Evolutionary conservation across 1,284 basidiomycete genomes (phyloP).

Genomic region (Entoloma clypeatum): DNA sequence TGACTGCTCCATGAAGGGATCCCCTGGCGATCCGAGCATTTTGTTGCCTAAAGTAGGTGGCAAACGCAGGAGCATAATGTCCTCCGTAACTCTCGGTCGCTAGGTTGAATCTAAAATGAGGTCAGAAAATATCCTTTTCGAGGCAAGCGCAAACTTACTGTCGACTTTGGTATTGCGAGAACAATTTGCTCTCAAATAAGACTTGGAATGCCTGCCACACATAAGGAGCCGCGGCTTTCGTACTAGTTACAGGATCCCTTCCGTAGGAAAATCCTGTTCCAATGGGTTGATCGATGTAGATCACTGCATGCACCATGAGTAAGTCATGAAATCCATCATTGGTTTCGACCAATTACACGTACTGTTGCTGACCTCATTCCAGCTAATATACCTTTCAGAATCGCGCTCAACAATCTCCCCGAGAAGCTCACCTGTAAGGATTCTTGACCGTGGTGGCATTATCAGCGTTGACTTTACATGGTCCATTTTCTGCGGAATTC

Average conservation of each 20-base stretch:
- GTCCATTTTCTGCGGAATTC: conserved; percentile 47
- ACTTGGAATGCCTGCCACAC: conserved; percentile 67
- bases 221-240: conserved; percentile 45
- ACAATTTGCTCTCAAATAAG: conserved; percentile 59
- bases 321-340: not conserved
- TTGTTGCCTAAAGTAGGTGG: conserved; percentile 64
- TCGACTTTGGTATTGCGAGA: conserved; percentile 53
- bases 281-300: conserved; percentile 76
- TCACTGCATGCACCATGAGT: conserved; percentile 38
- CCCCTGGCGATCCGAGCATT: conserved; percentile 52
- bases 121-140: not conserved
- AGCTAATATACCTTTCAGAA: conserved; percentile 34
- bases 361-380: conserved; percentile 72
- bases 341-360: conserved; percentile 14
- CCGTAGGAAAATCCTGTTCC: conserved; percentile 67
- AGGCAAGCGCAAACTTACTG: conserved; percentile 37
- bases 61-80: conserved; percentile 63
- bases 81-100: conserved; percentile 67
- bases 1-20: conserved; percentile 41
- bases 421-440: conserved; percentile 43
- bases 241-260: conserved; percentile 51
- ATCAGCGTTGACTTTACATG: conserved; percentile 53
- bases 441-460: conserved; percentile 50
- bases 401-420: not conserved
- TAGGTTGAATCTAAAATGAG: conserved; percentile 52